These are phyloP conservation scores for Pythium phragmitis DNA, from an alignment of 352 stramenopile species.

Conservation along the genomic window DNA sequence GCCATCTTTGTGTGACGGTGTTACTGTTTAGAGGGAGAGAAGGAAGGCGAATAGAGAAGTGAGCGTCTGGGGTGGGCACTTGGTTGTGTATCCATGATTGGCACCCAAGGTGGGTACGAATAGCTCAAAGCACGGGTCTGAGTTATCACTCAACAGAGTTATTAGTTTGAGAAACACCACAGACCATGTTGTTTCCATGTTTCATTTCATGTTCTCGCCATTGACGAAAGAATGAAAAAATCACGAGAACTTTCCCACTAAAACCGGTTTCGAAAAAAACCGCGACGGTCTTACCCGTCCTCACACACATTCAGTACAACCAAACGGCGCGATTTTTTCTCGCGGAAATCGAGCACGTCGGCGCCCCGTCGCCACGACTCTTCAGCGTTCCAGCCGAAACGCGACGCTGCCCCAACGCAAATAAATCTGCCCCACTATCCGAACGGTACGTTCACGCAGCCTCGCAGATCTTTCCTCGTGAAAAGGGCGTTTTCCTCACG, in stretches of 20 bases:
- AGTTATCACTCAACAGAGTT: too few species aligned
- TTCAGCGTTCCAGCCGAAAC: too few species aligned
- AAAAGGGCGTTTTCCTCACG: neutral
- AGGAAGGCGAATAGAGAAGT: too few species aligned
- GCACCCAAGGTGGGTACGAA: too few species aligned
- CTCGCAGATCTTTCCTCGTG: neutral
- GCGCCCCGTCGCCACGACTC: neutral
- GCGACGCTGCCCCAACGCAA: too few species aligned
- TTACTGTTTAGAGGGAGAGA: too few species aligned
- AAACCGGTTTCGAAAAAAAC: constrained; percentile 3
- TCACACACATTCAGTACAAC: neutral
- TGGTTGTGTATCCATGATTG: too few species aligned
- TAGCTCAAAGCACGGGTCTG: too few species aligned
- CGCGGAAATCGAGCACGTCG: neutral
- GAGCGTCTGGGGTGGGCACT: too few species aligned
- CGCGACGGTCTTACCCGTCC: neutral
- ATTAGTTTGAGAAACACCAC: too few species aligned
- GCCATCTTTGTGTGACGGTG: too few species aligned
- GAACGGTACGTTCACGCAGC: neutral
- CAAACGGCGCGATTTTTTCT: neutral
- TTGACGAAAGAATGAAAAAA: neutral
- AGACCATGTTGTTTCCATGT: neutral
- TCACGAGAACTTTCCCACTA: neutral
- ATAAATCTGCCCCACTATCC: neutral
- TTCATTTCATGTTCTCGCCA: neutral